Conservation (phyloP, 345 rosid species). For the Eucalyptus urophylla region DNA sequence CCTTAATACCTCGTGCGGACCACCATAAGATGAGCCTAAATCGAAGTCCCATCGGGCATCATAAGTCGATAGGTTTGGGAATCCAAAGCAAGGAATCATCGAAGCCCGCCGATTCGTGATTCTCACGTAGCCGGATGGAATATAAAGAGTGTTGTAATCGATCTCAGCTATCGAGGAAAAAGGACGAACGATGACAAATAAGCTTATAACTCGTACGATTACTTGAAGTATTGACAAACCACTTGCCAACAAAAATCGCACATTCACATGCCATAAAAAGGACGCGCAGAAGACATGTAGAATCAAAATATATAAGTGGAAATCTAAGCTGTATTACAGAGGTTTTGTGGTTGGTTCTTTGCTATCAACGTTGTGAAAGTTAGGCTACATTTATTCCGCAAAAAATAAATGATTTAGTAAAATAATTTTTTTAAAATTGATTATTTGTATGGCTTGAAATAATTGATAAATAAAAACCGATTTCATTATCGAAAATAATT, state of each 20-base stretch:
- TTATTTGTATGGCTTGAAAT: neutral
- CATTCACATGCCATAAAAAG: neutral
- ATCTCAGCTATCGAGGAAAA: neutral
- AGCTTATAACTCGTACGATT: neutral
- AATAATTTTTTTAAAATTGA: too few relatives aligned
- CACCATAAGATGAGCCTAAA: neutral
- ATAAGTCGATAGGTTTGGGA: neutral
- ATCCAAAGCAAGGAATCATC: neutral
- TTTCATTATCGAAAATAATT: too few relatives aligned
- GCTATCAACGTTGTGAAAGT: neutral
- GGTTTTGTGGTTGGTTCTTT: neutral
- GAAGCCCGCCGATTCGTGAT: neutral
- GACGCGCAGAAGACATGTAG: neutral
- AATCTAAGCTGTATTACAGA: neutral
- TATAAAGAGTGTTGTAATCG: neutral
- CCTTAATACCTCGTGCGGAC: neutral
- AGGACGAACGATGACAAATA: neutral
- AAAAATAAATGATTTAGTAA: too few relatives aligned
- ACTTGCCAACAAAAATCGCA: too few relatives aligned
- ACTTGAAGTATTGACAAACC: too few relatives aligned
- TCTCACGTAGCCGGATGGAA: neutral
- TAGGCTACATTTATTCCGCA: neutral
- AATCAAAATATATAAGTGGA: neutral
- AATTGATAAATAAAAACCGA: too few relatives aligned
- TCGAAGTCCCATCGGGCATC: neutral